Base-by-base conservation (phyloP, 1,139 yeast species). In the Debaryomyces nepalensis region DNA sequence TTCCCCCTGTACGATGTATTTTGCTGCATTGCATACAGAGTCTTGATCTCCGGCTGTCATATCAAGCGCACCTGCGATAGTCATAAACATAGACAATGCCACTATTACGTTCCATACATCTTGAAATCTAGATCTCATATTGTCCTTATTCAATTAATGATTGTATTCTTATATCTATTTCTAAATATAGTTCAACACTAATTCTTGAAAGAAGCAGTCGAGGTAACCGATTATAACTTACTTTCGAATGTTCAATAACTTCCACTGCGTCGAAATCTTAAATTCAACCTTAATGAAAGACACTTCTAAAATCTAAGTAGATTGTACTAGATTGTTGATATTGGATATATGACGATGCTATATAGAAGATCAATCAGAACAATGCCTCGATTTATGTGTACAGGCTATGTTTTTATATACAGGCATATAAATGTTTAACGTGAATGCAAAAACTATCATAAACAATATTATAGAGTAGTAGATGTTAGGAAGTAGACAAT, bases 21-120 rank as follows among this genome's bases (percentile, higher is more conserved):
- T 57, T 2, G 82, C 81, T 2, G 84, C 86, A 2, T 58, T 58
- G 59, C 87, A 81, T 10, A 81, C 66, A 11, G 72, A 65, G 30
- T 58, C 63, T 5, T 52, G 50, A 40, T 53, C 52, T 10, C 38
- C 33, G 15, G 23, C 26, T 19, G 43, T 31, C 11, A 52, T 36
- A 45, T 64, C 65, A 26, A 70, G 52, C 10, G 43, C 23, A 16
- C 10, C 11, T 4, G 37, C 14, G 6, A 34, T 14, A 4, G 30
- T 18, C 5, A 24, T 5, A 9, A 19, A 23, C 16, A 34, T 10
- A 26, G 26, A 22, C 11, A 33, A 36, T 24, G 21, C 20, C n/a
- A 33, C 23, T 16, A 37, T 12, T 22, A 19, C 22, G 20, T 12
- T 21, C n/a, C 22, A 2, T 15, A 20, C 18, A 23, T 22, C 19